phyloP scores from a whole-genome alignment of 2,329 filamentous ascomycete genomes.

The Graphium sp. region DNA sequence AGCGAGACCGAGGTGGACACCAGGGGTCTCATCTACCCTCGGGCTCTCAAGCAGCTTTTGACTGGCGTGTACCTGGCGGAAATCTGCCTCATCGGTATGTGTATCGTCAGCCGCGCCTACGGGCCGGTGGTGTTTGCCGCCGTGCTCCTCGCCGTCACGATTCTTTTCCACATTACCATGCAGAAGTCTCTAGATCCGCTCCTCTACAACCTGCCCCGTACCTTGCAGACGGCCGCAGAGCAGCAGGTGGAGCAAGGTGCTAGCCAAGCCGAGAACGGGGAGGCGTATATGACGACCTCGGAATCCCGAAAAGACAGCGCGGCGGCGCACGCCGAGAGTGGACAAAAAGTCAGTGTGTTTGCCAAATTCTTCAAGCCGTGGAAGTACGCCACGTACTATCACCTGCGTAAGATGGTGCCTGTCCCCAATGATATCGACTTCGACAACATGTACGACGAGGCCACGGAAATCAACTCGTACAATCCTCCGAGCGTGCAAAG shows the following conservation, averaged over 20 bases:
- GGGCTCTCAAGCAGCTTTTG: conserved; percentile 74
- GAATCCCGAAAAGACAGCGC: conserved; percentile 9
- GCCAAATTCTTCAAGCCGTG: conserved; percentile 53
- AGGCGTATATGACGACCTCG: no score
- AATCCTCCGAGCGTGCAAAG: conserved; percentile 53
- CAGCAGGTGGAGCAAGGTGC: conserved; percentile 13
- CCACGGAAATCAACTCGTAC: conserved; percentile 52
- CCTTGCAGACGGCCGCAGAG: conserved; percentile 25
- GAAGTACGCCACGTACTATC: conserved; percentile 53
- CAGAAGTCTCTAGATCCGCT: conserved; percentile 55
- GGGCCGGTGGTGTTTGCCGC: conserved; percentile 64
- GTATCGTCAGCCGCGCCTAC: conserved; percentile 48
- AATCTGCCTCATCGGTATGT: conserved; percentile 66
- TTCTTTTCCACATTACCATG: conserved; percentile 61
- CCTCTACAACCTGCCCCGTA: conserved; percentile 54
- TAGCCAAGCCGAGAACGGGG: conserved; percentile 5
- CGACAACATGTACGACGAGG: conserved; percentile 40
- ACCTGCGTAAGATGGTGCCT: conserved; percentile 54
- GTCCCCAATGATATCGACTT: conserved; percentile 25
- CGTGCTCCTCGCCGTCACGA: conserved; percentile 56
- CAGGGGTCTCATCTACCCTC: conserved; percentile 74
- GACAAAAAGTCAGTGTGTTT: conserved; percentile 34
- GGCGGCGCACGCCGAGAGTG: conserved; percentile 4
- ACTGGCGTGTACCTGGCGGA: conserved; percentile 68
- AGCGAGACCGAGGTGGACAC: conserved; percentile 69